Percentiles rank a stretch among this genome's conserved stretches.
Conservation (phyloP, 768 basidiomycete genomes). For the Termitomyces sp. region DNA sequence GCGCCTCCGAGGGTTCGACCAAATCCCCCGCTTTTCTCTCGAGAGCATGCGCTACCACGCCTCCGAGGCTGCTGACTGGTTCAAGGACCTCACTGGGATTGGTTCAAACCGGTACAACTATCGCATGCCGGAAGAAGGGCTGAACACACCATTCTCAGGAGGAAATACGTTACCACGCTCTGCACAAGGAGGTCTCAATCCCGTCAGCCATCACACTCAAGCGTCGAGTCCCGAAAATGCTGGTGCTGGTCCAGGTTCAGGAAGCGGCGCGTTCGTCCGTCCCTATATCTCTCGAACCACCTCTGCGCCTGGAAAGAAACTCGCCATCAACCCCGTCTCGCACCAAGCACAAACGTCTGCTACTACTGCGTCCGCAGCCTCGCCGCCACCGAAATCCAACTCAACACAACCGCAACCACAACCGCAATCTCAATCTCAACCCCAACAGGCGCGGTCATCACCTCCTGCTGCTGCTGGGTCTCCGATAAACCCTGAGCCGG, state of each 20-base stretch:
- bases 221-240: slow-evolving; percentile 6
- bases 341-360: slow-evolving; percentile 32
- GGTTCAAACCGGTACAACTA: slow-evolving; percentile 19
- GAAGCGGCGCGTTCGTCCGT: slow-evolving; percentile 24
- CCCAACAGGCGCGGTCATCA: slow-evolving; percentile 8
- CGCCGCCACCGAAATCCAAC: not conserved
- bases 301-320: slow-evolving; percentile 9
- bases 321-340: slow-evolving; percentile 38
- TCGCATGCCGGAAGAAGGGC: slow-evolving; percentile 6
- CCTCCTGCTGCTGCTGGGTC: slow-evolving; percentile 5
- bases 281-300: slow-evolving; percentile 20
- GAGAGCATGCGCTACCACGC: slow-evolving; percentile 48
- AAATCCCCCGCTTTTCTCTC: slow-evolving; percentile 65
- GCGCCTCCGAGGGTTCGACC: slow-evolving; percentile 65
- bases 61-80: slow-evolving; percentile 40
- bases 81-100: slow-evolving; percentile 29
- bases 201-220: slow-evolving; percentile 33
- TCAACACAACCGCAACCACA: not conserved
- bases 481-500: not conserved
- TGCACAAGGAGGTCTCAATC: slow-evolving; percentile 21
- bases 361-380: not conserved
- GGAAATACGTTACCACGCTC: slow-evolving; percentile 1
- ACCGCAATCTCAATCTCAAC: not conserved
- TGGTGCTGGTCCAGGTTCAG: slow-evolving; percentile 10
- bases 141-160: slow-evolving; percentile 1